Evolutionary conservation across 306 rosid genomes (phyloP).

Genomic region (Hippophae tibetana): DNA sequence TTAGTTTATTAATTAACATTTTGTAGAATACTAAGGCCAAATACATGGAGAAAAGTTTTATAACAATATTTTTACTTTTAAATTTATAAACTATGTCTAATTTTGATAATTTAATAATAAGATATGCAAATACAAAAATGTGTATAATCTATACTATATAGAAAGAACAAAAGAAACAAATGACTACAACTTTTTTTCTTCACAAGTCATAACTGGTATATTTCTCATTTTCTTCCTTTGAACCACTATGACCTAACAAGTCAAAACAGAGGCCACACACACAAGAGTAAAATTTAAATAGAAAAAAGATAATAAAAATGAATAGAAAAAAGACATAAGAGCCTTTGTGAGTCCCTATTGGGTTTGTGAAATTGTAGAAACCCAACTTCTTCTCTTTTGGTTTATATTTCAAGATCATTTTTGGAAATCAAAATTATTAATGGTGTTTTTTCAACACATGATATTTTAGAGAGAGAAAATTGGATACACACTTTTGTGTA

Average conservation of each 20-base stretch:
- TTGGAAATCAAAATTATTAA: slow-evolving; percentile 9
- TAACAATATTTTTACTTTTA: too few species aligned
- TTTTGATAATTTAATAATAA: too few species aligned
- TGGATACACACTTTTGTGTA: not conserved
- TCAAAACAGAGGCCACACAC: slow-evolving; percentile 26
- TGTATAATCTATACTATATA: too few species aligned
- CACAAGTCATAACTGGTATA: not conserved
- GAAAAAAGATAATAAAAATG: not conserved
- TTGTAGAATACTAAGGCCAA: too few species aligned
- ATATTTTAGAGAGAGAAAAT: slow-evolving; percentile 17
- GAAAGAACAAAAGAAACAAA: not conserved
- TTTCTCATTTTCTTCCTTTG: slow-evolving; percentile 2
- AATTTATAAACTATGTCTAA: too few species aligned
- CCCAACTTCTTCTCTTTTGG: not conserved
- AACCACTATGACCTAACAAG: slow-evolving; percentile 16
- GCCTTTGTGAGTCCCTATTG: too few species aligned
- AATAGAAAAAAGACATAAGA: not conserved
- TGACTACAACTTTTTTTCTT: not conserved
- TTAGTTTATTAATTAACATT: too few species aligned
- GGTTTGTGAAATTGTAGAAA: not conserved
- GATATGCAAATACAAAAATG: too few species aligned
- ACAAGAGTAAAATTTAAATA: not conserved
- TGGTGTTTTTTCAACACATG: slow-evolving; percentile 21
- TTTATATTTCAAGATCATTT: slow-evolving; percentile 10
- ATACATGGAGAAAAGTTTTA: too few species aligned